Percentiles rank a stretch among this genome's conserved stretches.
Evolutionary conservation across 2,329 filamentous ascomycete genomes (phyloP).

Genomic region (Camptophora hylomeconis): DNA sequence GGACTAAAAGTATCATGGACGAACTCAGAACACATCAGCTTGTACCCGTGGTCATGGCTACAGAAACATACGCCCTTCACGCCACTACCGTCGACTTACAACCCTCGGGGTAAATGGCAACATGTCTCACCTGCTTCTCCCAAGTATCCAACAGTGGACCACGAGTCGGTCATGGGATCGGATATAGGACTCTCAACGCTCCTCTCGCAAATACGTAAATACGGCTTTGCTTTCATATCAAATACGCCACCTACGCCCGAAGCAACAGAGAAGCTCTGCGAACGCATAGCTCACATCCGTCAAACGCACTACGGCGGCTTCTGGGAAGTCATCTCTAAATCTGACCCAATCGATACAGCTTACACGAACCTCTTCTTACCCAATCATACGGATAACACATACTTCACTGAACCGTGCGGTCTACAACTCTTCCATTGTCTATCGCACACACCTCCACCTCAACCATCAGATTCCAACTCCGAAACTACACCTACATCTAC

Average conservation of each 20-base stretch:
- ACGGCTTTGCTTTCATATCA: constrained; percentile 14
- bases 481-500: no score
- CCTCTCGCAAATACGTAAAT: constrained; percentile 13
- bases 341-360: constrained; percentile 77
- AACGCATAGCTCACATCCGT: constrained; percentile 74
- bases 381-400: constrained; percentile 88
- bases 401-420: constrained; percentile 84
- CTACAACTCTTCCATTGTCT: constrained; percentile 88
- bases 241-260: constrained; percentile 34
- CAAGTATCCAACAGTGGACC: constrained; percentile 19
- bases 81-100: constrained; percentile 8
- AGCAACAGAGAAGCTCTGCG: constrained; percentile 60
- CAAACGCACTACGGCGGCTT: constrained; percentile 83
- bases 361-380: constrained; percentile 77
- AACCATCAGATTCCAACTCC: constrained; percentile 28
- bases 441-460: constrained; percentile 48
- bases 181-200: constrained; percentile 8
- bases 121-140: constrained; percentile 4
- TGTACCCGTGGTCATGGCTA: constrained; percentile 54
- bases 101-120: constrained; percentile 2
- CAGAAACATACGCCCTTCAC: constrained; percentile 28
- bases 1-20: constrained; percentile 12
- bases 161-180: constrained; percentile 49
- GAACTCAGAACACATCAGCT: constrained; percentile 27
- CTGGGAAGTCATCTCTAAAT: constrained; percentile 80